Percentiles rank a stretch among this genome's conserved stretches.
Evolutionary conservation across 2,329 filamentous ascomycete genomes (phyloP).

Genomic region (Sporothrix schenckii): DNA sequence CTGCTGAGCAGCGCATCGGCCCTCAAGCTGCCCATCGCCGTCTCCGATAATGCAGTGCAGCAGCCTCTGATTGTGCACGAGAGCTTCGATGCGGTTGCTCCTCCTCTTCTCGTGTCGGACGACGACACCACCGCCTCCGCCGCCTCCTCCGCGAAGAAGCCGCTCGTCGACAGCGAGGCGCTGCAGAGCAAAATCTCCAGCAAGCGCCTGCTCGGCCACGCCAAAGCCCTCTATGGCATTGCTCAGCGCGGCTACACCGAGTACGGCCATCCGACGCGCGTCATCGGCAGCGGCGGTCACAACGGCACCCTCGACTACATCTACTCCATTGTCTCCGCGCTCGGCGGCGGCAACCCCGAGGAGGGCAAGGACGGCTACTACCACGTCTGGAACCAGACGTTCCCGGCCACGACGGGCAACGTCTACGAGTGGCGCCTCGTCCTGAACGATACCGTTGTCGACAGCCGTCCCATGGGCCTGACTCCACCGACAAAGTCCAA

Average conservation of each 20-base stretch:
- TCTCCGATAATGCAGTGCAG: slow-evolving; percentile 23
- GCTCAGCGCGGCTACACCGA: slow-evolving; percentile 62
- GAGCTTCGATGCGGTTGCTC: background rate
- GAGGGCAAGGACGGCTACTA: slow-evolving; percentile 53
- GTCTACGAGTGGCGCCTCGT: slow-evolving; percentile 62
- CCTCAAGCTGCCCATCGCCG: slow-evolving; percentile 25
- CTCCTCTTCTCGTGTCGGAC: slow-evolving; percentile 1
- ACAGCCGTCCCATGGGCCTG: slow-evolving; percentile 62
- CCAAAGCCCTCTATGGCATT: slow-evolving; percentile 64
- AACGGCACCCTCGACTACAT: slow-evolving; percentile 67
- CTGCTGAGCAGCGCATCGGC: slow-evolving; percentile 33
- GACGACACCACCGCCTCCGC: background rate
- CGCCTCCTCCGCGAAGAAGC: slow-evolving; percentile 32
- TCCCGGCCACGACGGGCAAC: slow-evolving; percentile 63
- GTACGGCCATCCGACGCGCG: slow-evolving; percentile 69
- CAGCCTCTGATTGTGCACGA: slow-evolving; percentile 24
- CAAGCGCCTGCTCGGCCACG: slow-evolving; percentile 60
- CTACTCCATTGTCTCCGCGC: slow-evolving; percentile 55
- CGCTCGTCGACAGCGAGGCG: slow-evolving; percentile 50
- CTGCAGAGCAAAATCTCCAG: slow-evolving; percentile 61
- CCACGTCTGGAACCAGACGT: slow-evolving; percentile 63
- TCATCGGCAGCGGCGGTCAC: slow-evolving; percentile 70
- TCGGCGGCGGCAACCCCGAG: slow-evolving; percentile 47
- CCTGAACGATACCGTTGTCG: slow-evolving; percentile 56
- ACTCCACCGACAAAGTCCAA: slow-evolving; percentile 66